phyloP scores from a whole-genome alignment of 2,329 filamentous ascomycete genomes.

The Paracoccidioides lutzii region DNA sequence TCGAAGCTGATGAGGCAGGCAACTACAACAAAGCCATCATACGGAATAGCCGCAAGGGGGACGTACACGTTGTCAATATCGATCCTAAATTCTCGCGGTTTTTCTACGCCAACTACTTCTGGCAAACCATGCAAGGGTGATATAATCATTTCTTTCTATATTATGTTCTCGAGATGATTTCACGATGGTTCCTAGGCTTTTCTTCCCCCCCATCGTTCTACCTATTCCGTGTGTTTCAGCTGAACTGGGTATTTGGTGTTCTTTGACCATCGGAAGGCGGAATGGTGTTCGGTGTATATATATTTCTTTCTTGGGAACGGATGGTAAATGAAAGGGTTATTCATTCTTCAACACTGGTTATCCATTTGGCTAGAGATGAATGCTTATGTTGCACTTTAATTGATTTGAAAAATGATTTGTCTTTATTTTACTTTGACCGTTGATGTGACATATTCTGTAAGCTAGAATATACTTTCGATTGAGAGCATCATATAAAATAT shows the following conservation, averaged over 20 bases:
- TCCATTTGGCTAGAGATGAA: too few relatives aligned
- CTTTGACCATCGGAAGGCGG: too few relatives aligned
- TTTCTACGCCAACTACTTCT: constrained; percentile 94
- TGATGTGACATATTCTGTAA: too few relatives aligned
- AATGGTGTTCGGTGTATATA: too few relatives aligned
- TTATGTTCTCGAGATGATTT: neutral
- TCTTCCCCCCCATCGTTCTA: neutral
- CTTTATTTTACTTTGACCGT: too few relatives aligned
- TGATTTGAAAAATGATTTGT: too few relatives aligned
- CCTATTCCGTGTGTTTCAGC: too few relatives aligned
- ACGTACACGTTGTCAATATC: constrained; percentile 89
- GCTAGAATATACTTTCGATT: too few relatives aligned
- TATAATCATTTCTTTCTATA: neutral
- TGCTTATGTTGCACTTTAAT: too few relatives aligned
- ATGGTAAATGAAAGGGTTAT: neutral
- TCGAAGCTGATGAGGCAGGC: constrained; percentile 66
- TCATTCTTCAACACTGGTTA: neutral
- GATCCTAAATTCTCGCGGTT: constrained; percentile 82
- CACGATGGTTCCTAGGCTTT: neutral
- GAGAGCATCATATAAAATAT: too few relatives aligned
- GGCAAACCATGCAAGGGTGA: constrained; percentile 60
- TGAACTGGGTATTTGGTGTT: neutral
- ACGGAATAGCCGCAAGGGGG: constrained; percentile 71
- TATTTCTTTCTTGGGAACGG: neutral
- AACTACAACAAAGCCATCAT: constrained; percentile 80